Evolutionary conservation across 2,329 filamentous ascomycete genomes (phyloP), one percentile per base, ranked within the genome.

Genomic region (Decorospora gaudefroyi): DNA sequence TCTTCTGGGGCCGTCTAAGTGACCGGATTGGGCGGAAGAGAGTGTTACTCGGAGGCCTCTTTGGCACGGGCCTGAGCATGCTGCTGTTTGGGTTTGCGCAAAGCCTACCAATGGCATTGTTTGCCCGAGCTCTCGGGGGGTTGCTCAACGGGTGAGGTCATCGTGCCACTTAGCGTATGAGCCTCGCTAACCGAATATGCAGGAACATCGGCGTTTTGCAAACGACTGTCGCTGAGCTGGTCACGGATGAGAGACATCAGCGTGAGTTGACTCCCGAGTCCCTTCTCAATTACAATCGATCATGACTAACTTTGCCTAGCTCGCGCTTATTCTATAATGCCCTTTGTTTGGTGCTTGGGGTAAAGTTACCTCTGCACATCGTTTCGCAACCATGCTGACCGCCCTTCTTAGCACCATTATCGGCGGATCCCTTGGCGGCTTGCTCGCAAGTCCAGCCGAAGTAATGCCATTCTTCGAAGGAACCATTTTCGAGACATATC

Each of bases 281-380:
- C n/a, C n/a, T n/a, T n/a, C n/a, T n/a, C 34, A 38, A 42, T 33
- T 34, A 39, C 13, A 17, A 15, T 32, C 38, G 41, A 49, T 30
- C 30, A 22, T 38, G 29, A 52, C 62, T 71, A 55, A 70, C 46
- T 54, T 36, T 42, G 18, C 49, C 40, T 53, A 90, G 87, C 91
- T 57, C 88, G 89, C 60, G 93, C 92, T 35, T 99, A 95, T 73
- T 90, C 92, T 9, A 91, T 97, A 58, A 96, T 99, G 90, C 93
- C 93, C 5, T 90, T 96, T 68, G 89, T 97, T 17, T 99, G 93
- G 93, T 96, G 91, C 67, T 80, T 99, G 64, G 93, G 93, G 78
- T 89, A 76, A 73, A 38, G 68, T 61, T 51, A 51, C 46, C 48
- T 42, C 48, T 49, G 25, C 32, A 25, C 25, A 45, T 32, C 10